Evolutionary conservation across 2,329 filamentous ascomycete genomes (phyloP).

Genomic region (Parastagonospora nodorum): DNA sequence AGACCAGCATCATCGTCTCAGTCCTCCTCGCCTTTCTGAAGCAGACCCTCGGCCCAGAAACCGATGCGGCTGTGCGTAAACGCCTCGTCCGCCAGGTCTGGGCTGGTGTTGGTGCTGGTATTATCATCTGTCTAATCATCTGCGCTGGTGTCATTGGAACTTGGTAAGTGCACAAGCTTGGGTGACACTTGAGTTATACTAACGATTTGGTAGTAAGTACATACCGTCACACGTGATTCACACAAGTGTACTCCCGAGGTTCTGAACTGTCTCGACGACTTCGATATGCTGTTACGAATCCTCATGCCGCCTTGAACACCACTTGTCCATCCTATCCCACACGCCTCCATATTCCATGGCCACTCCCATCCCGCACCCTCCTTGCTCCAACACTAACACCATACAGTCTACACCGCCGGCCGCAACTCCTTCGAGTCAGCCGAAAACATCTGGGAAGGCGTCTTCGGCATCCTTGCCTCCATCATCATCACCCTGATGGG

Average conservation of each 20-base stretch:
- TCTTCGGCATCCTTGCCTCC: constrained; percentile 74
- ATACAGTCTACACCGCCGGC: constrained; percentile 67
- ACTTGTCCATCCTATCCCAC: not conserved
- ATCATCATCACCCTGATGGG: constrained; percentile 84
- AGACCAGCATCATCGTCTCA: constrained; percentile 83
- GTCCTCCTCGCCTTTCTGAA: constrained; percentile 86
- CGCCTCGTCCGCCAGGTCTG: constrained; percentile 71
- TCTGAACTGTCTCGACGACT: too few relatives aligned
- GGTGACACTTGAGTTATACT: not conserved
- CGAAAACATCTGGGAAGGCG: constrained; percentile 81
- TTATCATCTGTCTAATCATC: constrained; percentile 68
- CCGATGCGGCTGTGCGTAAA: constrained; percentile 68
- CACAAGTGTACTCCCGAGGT: too few relatives aligned
- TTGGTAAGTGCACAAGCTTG: constrained; percentile 36
- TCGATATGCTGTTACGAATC: too few relatives aligned
- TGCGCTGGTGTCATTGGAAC: constrained; percentile 71
- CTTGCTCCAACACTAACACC: not conserved
- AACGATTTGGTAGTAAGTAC: not conserved
- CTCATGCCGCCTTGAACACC: not conserved
- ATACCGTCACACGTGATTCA: too few relatives aligned
- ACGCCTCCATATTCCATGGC: not conserved
- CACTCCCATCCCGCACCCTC: not conserved
- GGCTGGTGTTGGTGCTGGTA: constrained; percentile 66
- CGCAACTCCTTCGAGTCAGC: constrained; percentile 68
- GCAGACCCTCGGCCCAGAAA: constrained; percentile 72